Evolutionary conservation across 768 basidiomycete species (phyloP), one percentile per base, ranked within the genome.

Genomic region (Leccinellum luteum): DNA sequence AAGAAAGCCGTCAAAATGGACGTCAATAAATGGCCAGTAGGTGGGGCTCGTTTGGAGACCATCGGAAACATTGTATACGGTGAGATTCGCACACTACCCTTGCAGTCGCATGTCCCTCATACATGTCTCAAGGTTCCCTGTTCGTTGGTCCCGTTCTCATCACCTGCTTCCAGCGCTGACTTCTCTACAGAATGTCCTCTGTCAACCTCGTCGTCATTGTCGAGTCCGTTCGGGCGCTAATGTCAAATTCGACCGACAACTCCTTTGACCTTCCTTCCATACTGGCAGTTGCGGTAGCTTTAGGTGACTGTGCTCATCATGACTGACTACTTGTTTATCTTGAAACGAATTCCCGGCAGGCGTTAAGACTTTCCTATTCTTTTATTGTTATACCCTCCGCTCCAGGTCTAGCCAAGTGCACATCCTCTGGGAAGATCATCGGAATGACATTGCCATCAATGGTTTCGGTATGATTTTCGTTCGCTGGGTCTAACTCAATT

Each of bases 341-440:
- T 41, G 38, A 41, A 43, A 21, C 10, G n/a, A 48, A 34, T 49
- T n/a, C 9, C 34, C 17, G 0, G 30, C 44, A 94, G 92, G 81
- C 51, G 85, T 91, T 61, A 99, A 99, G 73, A 79, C 93, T 48
- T 44, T 86, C 0, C 82, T 99, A 43, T 98, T 98, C 75, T 34
- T 94, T 4, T 97, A 94, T 74, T 94, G 94, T 71, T 84, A 77
- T 65, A 80, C 90, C 3, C 79, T 96, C 47, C 85, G 92, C 28
- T 81, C 80, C 31, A 84, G 83, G 61, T 94, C 90, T 6, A 94
- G 91, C 65, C 97, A 99, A 73, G 96, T 99, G 2, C 83, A 84
- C 48, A 85, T 97, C n/a, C 81, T 97, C 28, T 98, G 93, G 94
- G 92, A 97, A 71, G 96, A 98, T 68, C 95, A 98, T 62, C 80